Conservation (phyloP, 2,329 filamentous ascomycete species). For the Paecilomyces sp. region DNA sequence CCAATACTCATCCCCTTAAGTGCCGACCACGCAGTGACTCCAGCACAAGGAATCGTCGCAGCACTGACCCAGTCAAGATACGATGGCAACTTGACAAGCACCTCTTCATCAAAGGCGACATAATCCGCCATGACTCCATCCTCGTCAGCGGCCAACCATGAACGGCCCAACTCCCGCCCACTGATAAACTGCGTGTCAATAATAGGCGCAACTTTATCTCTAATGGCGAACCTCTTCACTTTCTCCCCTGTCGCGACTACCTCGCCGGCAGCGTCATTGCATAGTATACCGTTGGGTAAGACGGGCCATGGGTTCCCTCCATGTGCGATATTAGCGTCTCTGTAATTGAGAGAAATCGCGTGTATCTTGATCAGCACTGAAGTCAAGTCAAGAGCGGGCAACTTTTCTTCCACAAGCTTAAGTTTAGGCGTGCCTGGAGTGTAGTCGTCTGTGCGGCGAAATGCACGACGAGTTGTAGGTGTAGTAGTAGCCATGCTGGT, state of each 20-base stretch:
- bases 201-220: neutral
- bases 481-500: too few species aligned
- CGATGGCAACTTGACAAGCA: constrained; percentile 1
- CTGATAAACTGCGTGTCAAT: neutral
- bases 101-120: neutral
- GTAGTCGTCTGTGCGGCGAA: constrained; percentile 4
- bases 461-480: too few species aligned
- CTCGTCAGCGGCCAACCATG: neutral
- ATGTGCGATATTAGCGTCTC: neutral
- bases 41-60: neutral
- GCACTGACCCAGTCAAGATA: neutral
- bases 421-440: neutral
- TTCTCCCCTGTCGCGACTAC: neutral
- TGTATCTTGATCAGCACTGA: neutral
- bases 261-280: neutral
- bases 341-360: neutral
- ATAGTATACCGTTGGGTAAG: neutral
- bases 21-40: neutral
- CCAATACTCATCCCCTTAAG: neutral
- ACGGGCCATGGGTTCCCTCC: neutral
- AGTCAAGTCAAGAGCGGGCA: neutral
- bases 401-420: neutral
- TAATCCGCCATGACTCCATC: neutral
- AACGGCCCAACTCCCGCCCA: neutral
- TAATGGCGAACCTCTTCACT: neutral